Percentiles rank a stretch among this genome's conserved stretches.
Conservation (phyloP, 495 filamentous ascomycete species). For the Daldinia loculata region DNA sequence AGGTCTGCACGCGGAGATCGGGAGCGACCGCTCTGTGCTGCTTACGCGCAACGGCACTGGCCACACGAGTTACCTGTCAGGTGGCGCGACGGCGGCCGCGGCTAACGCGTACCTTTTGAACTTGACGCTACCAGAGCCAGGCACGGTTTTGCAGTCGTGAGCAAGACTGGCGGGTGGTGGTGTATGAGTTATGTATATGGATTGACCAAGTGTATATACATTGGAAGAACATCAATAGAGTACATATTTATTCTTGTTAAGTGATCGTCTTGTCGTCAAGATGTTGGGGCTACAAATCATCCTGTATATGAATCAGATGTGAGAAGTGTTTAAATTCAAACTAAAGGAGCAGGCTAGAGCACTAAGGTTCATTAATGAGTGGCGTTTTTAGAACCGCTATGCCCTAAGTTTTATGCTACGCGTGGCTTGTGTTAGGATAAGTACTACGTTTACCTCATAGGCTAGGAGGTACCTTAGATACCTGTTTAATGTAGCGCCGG, state of each 20-base stretch:
- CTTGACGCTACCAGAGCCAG: constrained; percentile 41
- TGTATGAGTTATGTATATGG: constrained; percentile 1
- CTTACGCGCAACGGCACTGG: constrained; percentile 51
- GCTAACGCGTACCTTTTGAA: constrained; percentile 39
- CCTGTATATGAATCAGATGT: background rate
- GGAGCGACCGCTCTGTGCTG: constrained; percentile 46
- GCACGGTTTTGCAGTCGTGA: constrained; percentile 26
- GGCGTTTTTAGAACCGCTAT: too few species aligned
- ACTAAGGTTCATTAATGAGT: too few species aligned
- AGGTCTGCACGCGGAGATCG: constrained; percentile 42
- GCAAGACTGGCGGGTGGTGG: background rate
- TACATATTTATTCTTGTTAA: background rate
- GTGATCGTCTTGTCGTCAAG: background rate
- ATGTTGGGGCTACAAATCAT: background rate
- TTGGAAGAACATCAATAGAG: background rate
- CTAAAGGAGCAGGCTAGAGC: background rate
- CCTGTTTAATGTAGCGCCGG: too few species aligned
- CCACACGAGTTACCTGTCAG: constrained; percentile 47
- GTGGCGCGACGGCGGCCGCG: constrained; percentile 34
- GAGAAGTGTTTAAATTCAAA: background rate
- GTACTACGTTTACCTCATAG: too few species aligned
- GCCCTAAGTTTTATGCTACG: too few species aligned
- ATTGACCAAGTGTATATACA: background rate
- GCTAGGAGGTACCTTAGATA: too few species aligned
- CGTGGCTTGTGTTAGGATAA: too few species aligned